Evolutionary conservation across 2,329 filamentous ascomycete species (phyloP).

Genomic region (Chaetomiaceae sp.): DNA sequence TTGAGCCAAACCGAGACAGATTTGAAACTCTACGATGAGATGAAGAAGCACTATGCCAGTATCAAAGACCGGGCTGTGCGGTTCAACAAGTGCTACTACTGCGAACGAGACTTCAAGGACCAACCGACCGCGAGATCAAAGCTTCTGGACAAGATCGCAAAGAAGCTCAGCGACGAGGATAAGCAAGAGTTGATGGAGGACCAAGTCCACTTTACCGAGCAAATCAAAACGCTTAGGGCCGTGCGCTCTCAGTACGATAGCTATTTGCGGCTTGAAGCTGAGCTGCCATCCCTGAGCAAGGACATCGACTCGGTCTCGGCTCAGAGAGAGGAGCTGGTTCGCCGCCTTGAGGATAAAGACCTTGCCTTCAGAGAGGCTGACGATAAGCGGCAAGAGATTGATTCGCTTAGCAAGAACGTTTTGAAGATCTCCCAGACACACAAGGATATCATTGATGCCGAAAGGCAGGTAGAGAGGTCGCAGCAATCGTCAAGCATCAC

Average conservation of each 20-base stretch:
- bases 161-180: constrained; percentile 57
- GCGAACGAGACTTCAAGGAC: constrained; percentile 64
- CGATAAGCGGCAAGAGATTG: constrained; percentile 50
- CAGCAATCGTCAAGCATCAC: constrained; percentile 63
- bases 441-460: constrained; percentile 65
- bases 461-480: constrained; percentile 68
- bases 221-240: constrained; percentile 56
- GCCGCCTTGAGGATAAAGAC: constrained; percentile 64
- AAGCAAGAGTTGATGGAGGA: constrained; percentile 54
- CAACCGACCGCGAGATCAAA: constrained; percentile 55
- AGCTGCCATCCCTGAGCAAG: constrained; percentile 65
- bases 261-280: constrained; percentile 64
- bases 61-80: constrained; percentile 63
- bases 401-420: constrained; percentile 72
- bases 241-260: constrained; percentile 68
- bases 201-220: constrained; percentile 52
- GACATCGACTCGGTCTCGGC: constrained; percentile 52
- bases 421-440: constrained; percentile 68
- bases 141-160: constrained; percentile 63
- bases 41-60: constrained; percentile 67
- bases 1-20: constrained; percentile 63
- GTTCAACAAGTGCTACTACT: constrained; percentile 72
- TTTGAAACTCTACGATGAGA: constrained; percentile 62
- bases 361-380: constrained; percentile 60
- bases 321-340: constrained; percentile 57